phyloP scores from a whole-genome alignment of 2,329 filamentous ascomycete species.

The Monilinia laxa region DNA sequence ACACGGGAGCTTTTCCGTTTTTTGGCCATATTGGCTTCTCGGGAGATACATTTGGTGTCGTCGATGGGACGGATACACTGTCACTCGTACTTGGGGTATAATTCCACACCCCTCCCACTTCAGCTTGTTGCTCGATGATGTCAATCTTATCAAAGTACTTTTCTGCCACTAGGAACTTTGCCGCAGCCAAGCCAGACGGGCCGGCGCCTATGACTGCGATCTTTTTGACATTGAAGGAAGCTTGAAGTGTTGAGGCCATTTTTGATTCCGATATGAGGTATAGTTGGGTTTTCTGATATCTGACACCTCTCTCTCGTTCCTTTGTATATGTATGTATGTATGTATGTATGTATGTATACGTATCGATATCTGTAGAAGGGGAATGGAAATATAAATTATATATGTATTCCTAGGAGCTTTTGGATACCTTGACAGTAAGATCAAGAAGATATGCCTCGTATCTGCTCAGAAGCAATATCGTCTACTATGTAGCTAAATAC shows the following conservation, averaged over 20 bases:
- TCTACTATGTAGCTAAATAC: too few species aligned
- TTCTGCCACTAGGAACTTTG: constrained; percentile 77
- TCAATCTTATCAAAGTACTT: constrained; percentile 67
- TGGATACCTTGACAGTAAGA: too few species aligned
- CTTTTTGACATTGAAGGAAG: constrained; percentile 48
- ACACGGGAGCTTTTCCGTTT: constrained; percentile 49
- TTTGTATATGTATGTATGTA: not conserved
- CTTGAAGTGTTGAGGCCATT: constrained; percentile 34
- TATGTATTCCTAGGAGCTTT: too few species aligned
- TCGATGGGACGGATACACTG: constrained; percentile 62
- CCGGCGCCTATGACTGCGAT: constrained; percentile 83
- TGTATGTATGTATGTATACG: too few species aligned
- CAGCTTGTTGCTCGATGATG: constrained; percentile 77
- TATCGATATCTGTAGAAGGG: not conserved
- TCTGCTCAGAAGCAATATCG: too few species aligned
- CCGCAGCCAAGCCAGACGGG: constrained; percentile 73
- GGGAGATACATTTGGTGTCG: constrained; percentile 59
- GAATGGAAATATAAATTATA: not conserved
- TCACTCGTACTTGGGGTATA: constrained; percentile 56
- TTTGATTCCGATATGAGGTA: not conserved
- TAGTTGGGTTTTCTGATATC: not conserved
- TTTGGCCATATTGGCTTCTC: constrained; percentile 60
- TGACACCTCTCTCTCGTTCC: not conserved
- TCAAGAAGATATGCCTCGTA: not conserved
- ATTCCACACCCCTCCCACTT: constrained; percentile 83